Percentiles rank a stretch among this genome's conserved stretches.
Conservation (phyloP, 257 asterid species). For the Solanum ossicruentum region DNA sequence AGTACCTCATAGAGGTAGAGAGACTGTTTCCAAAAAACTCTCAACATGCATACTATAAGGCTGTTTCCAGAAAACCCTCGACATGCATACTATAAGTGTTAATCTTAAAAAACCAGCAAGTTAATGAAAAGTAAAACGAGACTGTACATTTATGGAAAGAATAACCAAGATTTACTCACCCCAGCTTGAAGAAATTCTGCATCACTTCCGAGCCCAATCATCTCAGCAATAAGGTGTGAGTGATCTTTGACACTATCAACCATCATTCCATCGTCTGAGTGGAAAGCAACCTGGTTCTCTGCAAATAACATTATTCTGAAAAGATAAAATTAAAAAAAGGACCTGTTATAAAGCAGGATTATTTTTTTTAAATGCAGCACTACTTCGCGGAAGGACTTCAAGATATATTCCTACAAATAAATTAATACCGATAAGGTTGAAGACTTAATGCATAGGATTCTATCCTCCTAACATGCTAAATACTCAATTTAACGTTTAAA, state of each 20-base stretch:
- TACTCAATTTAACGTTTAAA: not conserved
- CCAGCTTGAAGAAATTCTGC: constrained; percentile 69
- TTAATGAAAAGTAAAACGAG: not conserved
- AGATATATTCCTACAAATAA: not conserved
- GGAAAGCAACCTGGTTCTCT: constrained; percentile 94
- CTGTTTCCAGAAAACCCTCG: too few relatives aligned
- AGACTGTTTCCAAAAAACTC: too few relatives aligned
- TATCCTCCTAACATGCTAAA: not conserved
- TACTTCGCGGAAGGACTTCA: not conserved
- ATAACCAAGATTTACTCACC: constrained; percentile 35
- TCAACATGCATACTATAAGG: too few relatives aligned
- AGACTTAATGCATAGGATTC: not conserved
- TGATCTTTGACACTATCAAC: constrained; percentile 82
- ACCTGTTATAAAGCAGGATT: not conserved
- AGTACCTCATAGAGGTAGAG: too few relatives aligned
- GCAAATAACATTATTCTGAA: constrained; percentile 88
- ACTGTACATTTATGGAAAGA: not conserved
- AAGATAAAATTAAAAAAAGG: constrained; percentile 7
- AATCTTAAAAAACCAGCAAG: not conserved
- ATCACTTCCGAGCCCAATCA: constrained; percentile 85
- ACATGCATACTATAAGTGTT: not conserved
- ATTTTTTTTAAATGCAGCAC: not conserved
- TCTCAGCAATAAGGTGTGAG: constrained; percentile 78
- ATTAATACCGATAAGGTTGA: not conserved
- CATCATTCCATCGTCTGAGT: constrained; percentile 63